A percentile compares a stretch with the other conserved stretches of the same genome.
phyloP scores from a whole-genome alignment of 2,329 filamentous ascomycete genomes.

The Calonectria hawksworthii region DNA sequence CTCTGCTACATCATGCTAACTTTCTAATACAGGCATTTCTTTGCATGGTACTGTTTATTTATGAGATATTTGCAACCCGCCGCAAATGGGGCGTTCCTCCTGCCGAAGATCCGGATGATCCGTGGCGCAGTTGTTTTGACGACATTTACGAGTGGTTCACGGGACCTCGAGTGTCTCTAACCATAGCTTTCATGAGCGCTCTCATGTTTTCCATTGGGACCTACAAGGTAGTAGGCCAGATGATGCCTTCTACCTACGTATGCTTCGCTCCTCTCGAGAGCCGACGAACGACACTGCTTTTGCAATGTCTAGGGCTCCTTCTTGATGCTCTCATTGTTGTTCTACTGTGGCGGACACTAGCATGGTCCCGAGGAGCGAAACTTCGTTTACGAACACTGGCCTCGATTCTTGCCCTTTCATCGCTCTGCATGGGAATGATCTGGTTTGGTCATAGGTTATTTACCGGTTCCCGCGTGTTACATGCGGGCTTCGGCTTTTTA shows the following conservation, averaged over 20 bases:
- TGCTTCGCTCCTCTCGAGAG: conserved; percentile 62
- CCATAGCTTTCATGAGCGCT: conserved; percentile 53
- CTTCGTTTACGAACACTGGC: conserved; percentile 61
- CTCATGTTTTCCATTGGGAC: conserved; percentile 59
- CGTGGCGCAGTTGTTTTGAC: conserved; percentile 62
- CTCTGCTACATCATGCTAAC: conserved; percentile 20
- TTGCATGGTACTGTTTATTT: conserved; percentile 58
- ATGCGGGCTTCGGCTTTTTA: conserved; percentile 57
- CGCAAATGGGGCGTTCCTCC: conserved; percentile 48
- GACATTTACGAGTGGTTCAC: conserved; percentile 63
- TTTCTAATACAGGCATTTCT: conserved; percentile 59
- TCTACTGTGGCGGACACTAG: conserved; percentile 65
- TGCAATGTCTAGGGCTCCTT: conserved; percentile 60
- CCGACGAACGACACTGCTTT: conserved; percentile 50
- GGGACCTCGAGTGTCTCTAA: conserved; percentile 54
- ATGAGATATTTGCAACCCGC: conserved; percentile 58
- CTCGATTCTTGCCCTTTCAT: conserved; percentile 57
- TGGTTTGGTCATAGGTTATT: conserved; percentile 53
- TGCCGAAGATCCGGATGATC: conserved; percentile 59
- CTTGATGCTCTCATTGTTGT: conserved; percentile 63
- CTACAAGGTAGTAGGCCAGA: conserved; percentile 56
- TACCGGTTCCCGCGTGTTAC: conserved; percentile 34
- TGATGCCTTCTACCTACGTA: conserved; percentile 63
- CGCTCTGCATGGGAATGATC: conserved; percentile 54
- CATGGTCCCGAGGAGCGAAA: conserved; percentile 64